Percentiles rank a stretch among this genome's conserved stretches.
phyloP scores from a whole-genome alignment of 441 rosid species.

The Jatropha multifida region DNA sequence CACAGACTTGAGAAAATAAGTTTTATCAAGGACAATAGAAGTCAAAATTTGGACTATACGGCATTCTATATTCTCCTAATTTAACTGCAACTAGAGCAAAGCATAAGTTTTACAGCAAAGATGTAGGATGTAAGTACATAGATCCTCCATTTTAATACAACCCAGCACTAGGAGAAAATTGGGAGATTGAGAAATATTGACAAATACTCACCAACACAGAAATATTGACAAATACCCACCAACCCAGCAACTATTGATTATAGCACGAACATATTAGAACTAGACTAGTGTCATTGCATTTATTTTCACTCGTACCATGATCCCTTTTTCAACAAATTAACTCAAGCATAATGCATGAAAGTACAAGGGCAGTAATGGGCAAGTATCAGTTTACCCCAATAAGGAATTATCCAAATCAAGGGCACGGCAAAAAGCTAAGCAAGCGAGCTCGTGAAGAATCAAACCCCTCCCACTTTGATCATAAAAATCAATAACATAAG shows the following conservation, averaged over 20 bases:
- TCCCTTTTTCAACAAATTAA: background rate
- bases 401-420: slow-evolving; percentile 73
- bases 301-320: background rate
- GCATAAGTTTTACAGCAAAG: background rate
- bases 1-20: background rate
- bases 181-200: background rate
- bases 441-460: slow-evolving; percentile 86
- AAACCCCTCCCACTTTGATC: slow-evolving; percentile 57
- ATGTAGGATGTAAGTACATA: background rate
- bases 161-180: background rate
- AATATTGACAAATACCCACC: background rate
- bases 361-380: background rate
- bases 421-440: slow-evolving; percentile 87
- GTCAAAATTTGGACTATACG: background rate
- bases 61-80: background rate
- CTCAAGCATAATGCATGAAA: background rate
- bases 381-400: slow-evolving; percentile 47
- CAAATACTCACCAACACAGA: background rate
- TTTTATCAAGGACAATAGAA: background rate
- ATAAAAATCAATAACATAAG: slow-evolving; percentile 55
- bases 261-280: background rate
- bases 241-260: background rate
- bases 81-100: background rate
- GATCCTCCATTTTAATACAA: background rate
- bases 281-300: background rate